Evolutionary conservation across 2,329 filamentous ascomycete species (phyloP).

Genomic region (Verticillium longisporum): DNA sequence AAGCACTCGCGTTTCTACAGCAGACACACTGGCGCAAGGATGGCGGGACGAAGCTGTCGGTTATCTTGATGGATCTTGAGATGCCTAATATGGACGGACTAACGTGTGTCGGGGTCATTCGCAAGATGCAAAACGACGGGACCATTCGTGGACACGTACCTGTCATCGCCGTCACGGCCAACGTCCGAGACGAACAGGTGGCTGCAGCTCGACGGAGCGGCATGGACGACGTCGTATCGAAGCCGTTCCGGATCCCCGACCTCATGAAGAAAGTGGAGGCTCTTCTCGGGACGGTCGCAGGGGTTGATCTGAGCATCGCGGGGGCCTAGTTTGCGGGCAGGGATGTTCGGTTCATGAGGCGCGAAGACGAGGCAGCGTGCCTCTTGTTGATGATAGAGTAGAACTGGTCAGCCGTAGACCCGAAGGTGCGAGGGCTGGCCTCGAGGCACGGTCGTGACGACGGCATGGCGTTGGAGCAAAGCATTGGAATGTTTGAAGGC

Average conservation of each 20-base stretch:
- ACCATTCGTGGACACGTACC: constrained; percentile 26
- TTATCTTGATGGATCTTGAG: constrained; percentile 39
- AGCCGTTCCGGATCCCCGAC: constrained; percentile 47
- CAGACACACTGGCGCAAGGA: constrained; percentile 21
- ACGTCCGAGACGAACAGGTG: constrained; percentile 34
- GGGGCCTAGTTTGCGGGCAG: neutral
- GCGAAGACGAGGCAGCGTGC: constrained; percentile 18
- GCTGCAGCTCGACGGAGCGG: constrained; percentile 25
- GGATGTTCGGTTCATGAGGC: constrained; percentile 34
- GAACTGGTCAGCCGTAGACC: neutral
- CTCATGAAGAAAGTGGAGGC: constrained; percentile 32
- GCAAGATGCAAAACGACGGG: constrained; percentile 27
- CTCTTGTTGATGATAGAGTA: neutral
- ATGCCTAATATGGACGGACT: constrained; percentile 44
- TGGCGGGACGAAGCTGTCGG: constrained; percentile 21
- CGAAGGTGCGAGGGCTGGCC: neutral
- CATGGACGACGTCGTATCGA: constrained; percentile 48
- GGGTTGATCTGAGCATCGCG: neutral
- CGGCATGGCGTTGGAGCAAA: neutral
- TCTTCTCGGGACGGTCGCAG: constrained; percentile 9
- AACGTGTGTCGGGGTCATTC: constrained; percentile 31
- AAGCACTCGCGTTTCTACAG: constrained; percentile 37
- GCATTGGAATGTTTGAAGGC: neutral
- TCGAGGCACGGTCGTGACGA: neutral
- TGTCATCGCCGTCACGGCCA: constrained; percentile 40